A percentile compares a stretch with the other conserved stretches of the same genome.
These are phyloP conservation scores for Sphenostylis stenocarpa DNA, from an alignment of 306 rosid species.

Conservation along the genomic window DNA sequence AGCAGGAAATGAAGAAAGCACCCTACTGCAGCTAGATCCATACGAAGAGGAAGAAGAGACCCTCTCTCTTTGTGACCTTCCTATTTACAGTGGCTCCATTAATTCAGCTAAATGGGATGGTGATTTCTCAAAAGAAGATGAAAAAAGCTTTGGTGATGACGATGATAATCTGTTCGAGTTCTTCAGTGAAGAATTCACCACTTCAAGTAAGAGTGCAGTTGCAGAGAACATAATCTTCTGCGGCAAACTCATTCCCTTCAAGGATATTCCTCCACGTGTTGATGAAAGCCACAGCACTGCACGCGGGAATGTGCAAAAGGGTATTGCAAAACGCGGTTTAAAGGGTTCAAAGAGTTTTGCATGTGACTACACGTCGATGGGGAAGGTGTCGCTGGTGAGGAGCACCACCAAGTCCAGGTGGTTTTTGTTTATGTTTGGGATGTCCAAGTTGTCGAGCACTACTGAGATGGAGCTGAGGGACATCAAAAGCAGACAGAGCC, in stretches of 20 bases:
- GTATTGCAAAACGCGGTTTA: not conserved
- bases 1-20: constrained; percentile 32
- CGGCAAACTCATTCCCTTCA: constrained; percentile 73
- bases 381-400: constrained; percentile 49
- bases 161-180: constrained; percentile 69
- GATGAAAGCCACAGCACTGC: not conserved
- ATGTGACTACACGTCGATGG: constrained; percentile 17
- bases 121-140: constrained; percentile 44
- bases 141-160: constrained; percentile 35
- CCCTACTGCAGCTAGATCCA: constrained; percentile 38
- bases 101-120: constrained; percentile 45
- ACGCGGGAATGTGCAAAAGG: not conserved
- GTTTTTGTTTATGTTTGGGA: constrained; percentile 68
- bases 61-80: constrained; percentile 77
- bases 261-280: constrained; percentile 7
- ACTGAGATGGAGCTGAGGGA: constrained; percentile 66
- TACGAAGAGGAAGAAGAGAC: constrained; percentile 68
- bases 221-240: constrained; percentile 66
- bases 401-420: constrained; percentile 55
- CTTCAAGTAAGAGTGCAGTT: constrained; percentile 26
- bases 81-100: constrained; percentile 40
- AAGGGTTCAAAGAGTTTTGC: constrained; percentile 26
- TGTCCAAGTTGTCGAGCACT: constrained; percentile 39
- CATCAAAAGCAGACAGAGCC: constrained; percentile 59
- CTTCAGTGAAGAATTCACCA: constrained; percentile 57